Evolutionary conservation across 148 eudicot species (phyloP).

Genomic region (Chenopodium berlandieri): DNA sequence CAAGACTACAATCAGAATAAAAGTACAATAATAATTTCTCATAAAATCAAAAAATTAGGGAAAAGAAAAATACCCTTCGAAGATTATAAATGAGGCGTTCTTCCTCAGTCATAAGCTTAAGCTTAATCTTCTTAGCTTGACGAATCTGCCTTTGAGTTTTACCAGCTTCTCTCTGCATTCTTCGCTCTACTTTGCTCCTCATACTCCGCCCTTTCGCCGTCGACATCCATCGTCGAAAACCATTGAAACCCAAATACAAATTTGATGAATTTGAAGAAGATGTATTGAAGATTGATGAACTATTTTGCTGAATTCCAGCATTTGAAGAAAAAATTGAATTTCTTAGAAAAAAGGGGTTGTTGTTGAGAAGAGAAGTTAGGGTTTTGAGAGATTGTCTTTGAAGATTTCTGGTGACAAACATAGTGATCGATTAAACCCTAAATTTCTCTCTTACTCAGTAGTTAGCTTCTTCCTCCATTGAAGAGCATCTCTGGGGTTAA

Average conservation of each 20-base stretch:
- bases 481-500: slow-evolving; percentile 15
- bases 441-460: neutral
- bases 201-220: slow-evolving; percentile 58
- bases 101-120: slow-evolving; percentile 94
- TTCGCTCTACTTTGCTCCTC: slow-evolving; percentile 85
- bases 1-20: too few species aligned
- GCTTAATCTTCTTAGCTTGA: slow-evolving; percentile 65
- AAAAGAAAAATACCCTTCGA: slow-evolving; percentile 54
- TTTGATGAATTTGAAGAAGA: neutral
- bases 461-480: slow-evolving; percentile 20
- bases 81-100: slow-evolving; percentile 82
- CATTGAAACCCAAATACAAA: slow-evolving; percentile 2
- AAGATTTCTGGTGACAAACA: slow-evolving; percentile 24
- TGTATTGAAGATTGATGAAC: slow-evolving; percentile 4
- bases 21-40: neutral
- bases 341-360: neutral
- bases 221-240: slow-evolving; percentile 49
- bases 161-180: slow-evolving; percentile 86
- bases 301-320: slow-evolving; percentile 3
- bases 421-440: neutral
- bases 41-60: neutral
- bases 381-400: slow-evolving; percentile 26
- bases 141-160: slow-evolving; percentile 82
- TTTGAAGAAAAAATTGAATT: neutral
- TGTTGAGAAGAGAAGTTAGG: slow-evolving; percentile 19